Evolutionary conservation across 2,329 filamentous ascomycete genomes (phyloP).

Genomic region (Trichoderma gracile): DNA sequence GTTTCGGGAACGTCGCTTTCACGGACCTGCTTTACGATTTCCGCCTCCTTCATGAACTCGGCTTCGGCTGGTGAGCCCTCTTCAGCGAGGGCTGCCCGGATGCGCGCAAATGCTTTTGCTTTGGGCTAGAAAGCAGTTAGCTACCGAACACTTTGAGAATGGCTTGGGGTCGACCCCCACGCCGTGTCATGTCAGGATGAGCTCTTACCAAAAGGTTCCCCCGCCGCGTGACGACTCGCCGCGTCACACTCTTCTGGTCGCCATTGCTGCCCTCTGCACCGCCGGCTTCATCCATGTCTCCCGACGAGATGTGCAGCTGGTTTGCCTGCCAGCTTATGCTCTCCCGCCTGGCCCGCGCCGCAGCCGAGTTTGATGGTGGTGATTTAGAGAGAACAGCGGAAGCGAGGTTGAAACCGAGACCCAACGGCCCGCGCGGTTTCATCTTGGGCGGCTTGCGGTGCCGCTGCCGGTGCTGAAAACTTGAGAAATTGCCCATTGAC

Average conservation of each 20-base stretch:
- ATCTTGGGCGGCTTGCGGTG: conserved; percentile 67
- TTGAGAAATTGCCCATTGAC: conserved; percentile 74
- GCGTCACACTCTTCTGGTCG: conserved; percentile 72
- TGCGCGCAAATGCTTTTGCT: conserved; percentile 91
- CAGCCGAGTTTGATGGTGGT: conserved; percentile 57
- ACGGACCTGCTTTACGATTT: conserved; percentile 92
- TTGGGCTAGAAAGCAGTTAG: conserved; percentile 66
- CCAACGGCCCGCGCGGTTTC: conserved; percentile 51
- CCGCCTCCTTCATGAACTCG: conserved; percentile 86
- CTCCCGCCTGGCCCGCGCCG: conserved; percentile 66
- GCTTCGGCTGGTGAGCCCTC: conserved; percentile 85
- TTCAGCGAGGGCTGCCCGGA: conserved; percentile 84
- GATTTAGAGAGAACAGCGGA: conserved; percentile 64
- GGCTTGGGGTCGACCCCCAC: neutral
- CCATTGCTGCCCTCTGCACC: conserved; percentile 52
- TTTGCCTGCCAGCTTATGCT: conserved; percentile 90
- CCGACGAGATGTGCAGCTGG: conserved; percentile 76
- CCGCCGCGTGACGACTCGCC: conserved; percentile 78
- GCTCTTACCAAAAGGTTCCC: conserved; percentile 79
- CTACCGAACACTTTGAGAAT: conserved; percentile 33
- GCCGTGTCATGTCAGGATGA: no score
- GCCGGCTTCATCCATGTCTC: conserved; percentile 63
- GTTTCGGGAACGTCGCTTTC: conserved; percentile 74
- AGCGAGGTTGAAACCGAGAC: conserved; percentile 52
- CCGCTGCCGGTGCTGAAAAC: conserved; percentile 77